Base-by-base conservation (phyloP, 805 yeast genomes). In the Spathaspora hagerdaliae region DNA sequence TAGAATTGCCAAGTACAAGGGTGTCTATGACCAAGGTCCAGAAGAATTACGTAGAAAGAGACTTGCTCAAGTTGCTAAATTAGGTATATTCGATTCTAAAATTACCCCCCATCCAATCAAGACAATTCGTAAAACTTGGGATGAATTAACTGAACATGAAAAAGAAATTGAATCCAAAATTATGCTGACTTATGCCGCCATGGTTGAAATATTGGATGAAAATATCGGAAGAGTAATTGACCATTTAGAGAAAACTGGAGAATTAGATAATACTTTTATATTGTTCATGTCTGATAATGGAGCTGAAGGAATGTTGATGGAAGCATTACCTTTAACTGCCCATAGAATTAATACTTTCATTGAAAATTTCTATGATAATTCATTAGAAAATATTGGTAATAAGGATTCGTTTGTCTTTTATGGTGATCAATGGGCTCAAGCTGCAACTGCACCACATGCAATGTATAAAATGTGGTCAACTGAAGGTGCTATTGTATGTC, bases 241-340 rank as follows among this genome's bases (percentile, higher is more conserved):
- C 5, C 58, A 65, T 15, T 59, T 81, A 26, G 70, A 77, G 52
- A 42, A 50, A 3, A 57, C 62, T 1, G 77, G 70, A 10, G 77
- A 77, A 54, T 57, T 71, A 27, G 83, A 79, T 36, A 75, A 81
- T 59, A 80, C 85, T 0, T 65, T 79, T 51, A 65, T 80, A n/a
- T 49, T 78, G 31, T 81, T 81, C 62, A 75, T 79, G 74, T 78
- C 83, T 3, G 85, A 81, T 58, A 81, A 81, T 56, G 85, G 85
- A 24, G 85, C 85, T 5, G 85, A 81, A 55, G 82, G 85, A 12
- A 73, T 78, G 71, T 60, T 77, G 41, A 64, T 77, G 60, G 83
- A 79, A 51, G 83, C 82, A 2, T 60, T 77, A 52, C 83, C 85
- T 2, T 57, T 77, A 38, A 39, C 60, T 4, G 49, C 54, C 24